Base-by-base conservation (phyloP, 441 rosid genomes). In the Daphne laureola region DNA sequence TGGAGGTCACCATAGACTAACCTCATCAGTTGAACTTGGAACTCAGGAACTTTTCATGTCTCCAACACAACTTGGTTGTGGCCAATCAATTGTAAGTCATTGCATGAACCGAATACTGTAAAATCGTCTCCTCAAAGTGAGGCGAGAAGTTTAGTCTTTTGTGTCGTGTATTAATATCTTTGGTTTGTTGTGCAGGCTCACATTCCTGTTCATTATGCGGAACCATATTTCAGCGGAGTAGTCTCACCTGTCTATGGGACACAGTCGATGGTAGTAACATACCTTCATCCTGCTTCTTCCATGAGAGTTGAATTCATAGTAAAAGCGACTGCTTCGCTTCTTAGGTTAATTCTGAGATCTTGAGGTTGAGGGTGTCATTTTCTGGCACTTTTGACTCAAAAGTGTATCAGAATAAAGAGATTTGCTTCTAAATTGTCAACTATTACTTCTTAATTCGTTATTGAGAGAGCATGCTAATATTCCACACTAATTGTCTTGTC, bases 161-260 rank as follows among this genome's bases (percentile, higher is more conserved):
- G 17, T 62, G 13, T 42, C 9, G 0, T 47, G n/a, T 35, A 14
- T 8, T 7, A 15, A 15, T 51, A 3, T 44, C 31, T 27, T 57
- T 18, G 25, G 25, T 59, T 52, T 38, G 23, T 48, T 43, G 42
- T 52, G 35, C 78, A 88, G 96, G 84, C 73, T 67, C 65, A 57
- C 12, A 8, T 74, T 55, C 78, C 86, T 0, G 21, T 76, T 62
- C 88, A 76, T 43, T 76, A 68, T 67, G 68, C 72, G 45, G 88
- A 83, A 67, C 86, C 81, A 59, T 79, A 70, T 61, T 67, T 58
- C 40, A 64, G 80, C 43, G 73, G 86, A 49, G 40, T 74, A 45
- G 50, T 78, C 13, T 58, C 84, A 61, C 61, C 87, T 50, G 58
- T 75, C 53, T 75, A 73, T 55, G 71, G 73, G 23, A 76, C 80